Conservation (phyloP, 352 stramenopile species). For the Thalassiosira hispida region DNA sequence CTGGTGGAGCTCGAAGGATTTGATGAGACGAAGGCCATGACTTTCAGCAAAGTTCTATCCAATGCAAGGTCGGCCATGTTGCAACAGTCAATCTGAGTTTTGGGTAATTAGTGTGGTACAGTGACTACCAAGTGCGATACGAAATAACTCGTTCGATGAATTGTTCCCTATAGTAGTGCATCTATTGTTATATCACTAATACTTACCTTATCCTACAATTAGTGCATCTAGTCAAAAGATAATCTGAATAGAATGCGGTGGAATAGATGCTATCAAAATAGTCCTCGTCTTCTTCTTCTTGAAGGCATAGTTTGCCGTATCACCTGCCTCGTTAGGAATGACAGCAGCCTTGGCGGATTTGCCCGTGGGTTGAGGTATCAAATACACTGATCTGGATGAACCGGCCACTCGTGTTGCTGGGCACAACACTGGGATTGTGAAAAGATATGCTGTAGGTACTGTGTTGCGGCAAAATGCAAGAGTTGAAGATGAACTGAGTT, state of each 20-base stretch:
- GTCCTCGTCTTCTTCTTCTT: conserved; percentile 53
- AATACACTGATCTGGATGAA: conserved; percentile 83
- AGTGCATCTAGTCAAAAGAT: conserved; percentile 40
- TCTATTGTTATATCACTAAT: too few species aligned
- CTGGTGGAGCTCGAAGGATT: conserved; percentile 32
- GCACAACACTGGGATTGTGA: too few species aligned
- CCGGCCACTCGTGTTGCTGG: too few species aligned
- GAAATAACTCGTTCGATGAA: too few species aligned
- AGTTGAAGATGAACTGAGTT: too few species aligned
- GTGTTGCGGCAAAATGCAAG: too few species aligned
- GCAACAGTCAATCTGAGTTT: conserved; percentile 18
- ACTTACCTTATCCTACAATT: too few species aligned
- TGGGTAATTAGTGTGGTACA: too few species aligned
- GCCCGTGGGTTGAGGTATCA: conserved; percentile 54
- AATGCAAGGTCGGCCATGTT: conserved; percentile 24
- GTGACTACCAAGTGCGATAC: too few species aligned
- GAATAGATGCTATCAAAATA: conserved; percentile 75
- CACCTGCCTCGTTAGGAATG: conserved; percentile 75
- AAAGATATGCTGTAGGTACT: too few species aligned
- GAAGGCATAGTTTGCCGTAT: conserved; percentile 74
- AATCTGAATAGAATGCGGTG: conserved; percentile 78
- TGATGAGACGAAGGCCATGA: conserved; percentile 18
- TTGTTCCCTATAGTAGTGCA: too few species aligned
- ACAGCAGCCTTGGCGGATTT: conserved; percentile 64
- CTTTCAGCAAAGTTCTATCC: conserved; percentile 5